phyloP scores from a whole-genome alignment of 2,329 filamentous ascomycete genomes.

The Nemania sp. region DNA sequence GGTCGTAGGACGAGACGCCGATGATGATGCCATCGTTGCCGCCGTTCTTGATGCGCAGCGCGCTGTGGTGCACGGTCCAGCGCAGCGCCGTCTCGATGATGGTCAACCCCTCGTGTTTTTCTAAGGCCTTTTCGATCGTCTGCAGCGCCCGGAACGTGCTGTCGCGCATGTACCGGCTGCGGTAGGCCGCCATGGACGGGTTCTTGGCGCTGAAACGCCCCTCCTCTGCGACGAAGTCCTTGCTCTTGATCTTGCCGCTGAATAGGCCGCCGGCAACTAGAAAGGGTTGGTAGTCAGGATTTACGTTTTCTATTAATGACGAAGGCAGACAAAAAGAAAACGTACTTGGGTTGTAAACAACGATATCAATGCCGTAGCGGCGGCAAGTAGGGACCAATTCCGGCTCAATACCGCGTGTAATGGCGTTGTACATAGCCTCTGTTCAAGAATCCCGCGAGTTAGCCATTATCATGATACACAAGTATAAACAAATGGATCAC shows the following conservation, averaged over 20 bases:
- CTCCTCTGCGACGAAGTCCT: conserved; percentile 62
- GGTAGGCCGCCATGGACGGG: conserved; percentile 58
- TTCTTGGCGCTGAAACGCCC: conserved; percentile 69
- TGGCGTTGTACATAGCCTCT: conserved; percentile 79
- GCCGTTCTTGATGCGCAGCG: conserved; percentile 53
- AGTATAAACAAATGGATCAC: neutral
- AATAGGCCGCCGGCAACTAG: conserved; percentile 74
- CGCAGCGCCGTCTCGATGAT: conserved; percentile 74
- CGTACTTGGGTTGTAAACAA: conserved; percentile 72
- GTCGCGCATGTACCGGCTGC: conserved; percentile 73
- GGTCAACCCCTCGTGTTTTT: conserved; percentile 65
- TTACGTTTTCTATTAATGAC: neutral
- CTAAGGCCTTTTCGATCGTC: conserved; percentile 67
- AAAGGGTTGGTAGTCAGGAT: neutral
- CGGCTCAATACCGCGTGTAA: conserved; percentile 73
- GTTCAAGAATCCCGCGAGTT: neutral
- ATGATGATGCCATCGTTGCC: conserved; percentile 64
- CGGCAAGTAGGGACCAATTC: conserved; percentile 75
- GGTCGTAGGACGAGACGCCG: conserved; percentile 59
- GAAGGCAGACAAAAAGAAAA: too few species aligned
- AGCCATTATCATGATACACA: neutral
- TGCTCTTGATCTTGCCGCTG: conserved; percentile 75
- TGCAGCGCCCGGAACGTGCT: conserved; percentile 64
- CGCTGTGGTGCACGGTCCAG: conserved; percentile 74
- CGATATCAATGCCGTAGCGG: conserved; percentile 76